Percentiles rank a stretch among this genome's conserved stretches.
Conservation (phyloP, 345 rosid species). For the Cardamine resedifolia region DNA sequence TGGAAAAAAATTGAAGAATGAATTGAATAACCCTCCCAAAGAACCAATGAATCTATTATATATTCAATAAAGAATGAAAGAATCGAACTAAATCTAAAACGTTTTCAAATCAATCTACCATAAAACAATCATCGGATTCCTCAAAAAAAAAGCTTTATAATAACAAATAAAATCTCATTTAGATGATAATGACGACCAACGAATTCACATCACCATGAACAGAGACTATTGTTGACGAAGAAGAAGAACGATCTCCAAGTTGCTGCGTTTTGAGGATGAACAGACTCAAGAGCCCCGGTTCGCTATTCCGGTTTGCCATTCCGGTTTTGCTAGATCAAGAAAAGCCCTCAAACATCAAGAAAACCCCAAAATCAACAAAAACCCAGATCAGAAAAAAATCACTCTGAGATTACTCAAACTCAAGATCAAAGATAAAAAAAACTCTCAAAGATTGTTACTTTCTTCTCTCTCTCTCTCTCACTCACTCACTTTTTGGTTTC, state of each 20-base stretch:
- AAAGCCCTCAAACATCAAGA: constrained; percentile 17
- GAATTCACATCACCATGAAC: constrained; percentile 42
- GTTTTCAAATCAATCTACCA: constrained; percentile 47
- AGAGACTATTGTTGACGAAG: constrained; percentile 41
- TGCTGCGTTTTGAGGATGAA: constrained; percentile 38
- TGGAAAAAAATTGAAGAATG: background rate
- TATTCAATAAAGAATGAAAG: constrained; percentile 76
- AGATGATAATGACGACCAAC: constrained; percentile 46
- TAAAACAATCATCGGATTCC: constrained; percentile 97
- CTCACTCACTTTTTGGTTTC: constrained; percentile 27
- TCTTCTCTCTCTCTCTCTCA: background rate
- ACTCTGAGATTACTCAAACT: background rate
- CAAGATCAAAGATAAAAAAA: constrained; percentile 4
- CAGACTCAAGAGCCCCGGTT: constrained; percentile 44
- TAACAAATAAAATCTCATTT: constrained; percentile 40
- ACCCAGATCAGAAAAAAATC: constrained; percentile 23
- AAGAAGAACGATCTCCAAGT: constrained; percentile 43
- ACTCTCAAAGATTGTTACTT: constrained; percentile 27
- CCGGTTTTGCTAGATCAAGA: constrained; percentile 37
- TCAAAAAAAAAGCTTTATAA: constrained; percentile 22
- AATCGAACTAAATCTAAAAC: constrained; percentile 44
- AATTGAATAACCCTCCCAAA: constrained; percentile 34
- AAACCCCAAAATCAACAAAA: background rate
- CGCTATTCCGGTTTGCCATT: constrained; percentile 41
- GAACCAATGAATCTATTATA: constrained; percentile 30